Evolutionary conservation across 805 yeast species (phyloP), one percentile per base, ranked within the genome.

Genomic region (Lachancea sp.): DNA sequence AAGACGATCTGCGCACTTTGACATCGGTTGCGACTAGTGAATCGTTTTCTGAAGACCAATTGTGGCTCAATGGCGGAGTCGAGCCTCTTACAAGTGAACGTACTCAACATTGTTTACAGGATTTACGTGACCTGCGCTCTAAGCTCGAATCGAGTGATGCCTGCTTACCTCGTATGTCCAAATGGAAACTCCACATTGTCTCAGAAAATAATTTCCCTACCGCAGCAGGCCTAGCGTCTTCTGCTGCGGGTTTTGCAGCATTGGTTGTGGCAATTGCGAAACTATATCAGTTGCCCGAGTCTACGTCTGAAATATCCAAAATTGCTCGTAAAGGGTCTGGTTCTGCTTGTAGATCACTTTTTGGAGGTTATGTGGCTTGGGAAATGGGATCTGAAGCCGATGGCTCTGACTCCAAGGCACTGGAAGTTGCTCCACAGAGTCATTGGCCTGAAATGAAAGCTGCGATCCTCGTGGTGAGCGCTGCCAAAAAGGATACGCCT

Each of bases 311-410:
- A 56, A 74, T 92, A 47, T 85, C 96, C 48, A 83, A 81, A 58
- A 83, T 92, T 57, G 98, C 99, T 11, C 80, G 99, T 66, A 90
- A 88, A 67, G 99, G 99, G 23, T 88, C 97, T 5, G 99, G 98
- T 2, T 87, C 96, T 11, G 98, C 98, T 5, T 92, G 99, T 67
- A 76, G 99, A 63, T 92, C 97, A 7, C 70, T 92, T 47, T 87
- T 86, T 64, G 97, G 98, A 35, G 99, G 99, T 6, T 92, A 79
- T 58, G 99, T 92, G 9, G 97, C 97, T 3, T 92, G 99, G 99
- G 96, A 92, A 63, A 88, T 89, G 97, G 99, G 99, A 42, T 49
- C 52, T 3, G 48, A 57, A 43, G 65, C 48, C 0, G 82, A 88
- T 57, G 98, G 98, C n/a, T 71, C 76, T 33, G 98, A 92, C 66